Evolutionary conservation across 2,329 filamentous ascomycete species (phyloP).

Genomic region (Talaromyces sp.): DNA sequence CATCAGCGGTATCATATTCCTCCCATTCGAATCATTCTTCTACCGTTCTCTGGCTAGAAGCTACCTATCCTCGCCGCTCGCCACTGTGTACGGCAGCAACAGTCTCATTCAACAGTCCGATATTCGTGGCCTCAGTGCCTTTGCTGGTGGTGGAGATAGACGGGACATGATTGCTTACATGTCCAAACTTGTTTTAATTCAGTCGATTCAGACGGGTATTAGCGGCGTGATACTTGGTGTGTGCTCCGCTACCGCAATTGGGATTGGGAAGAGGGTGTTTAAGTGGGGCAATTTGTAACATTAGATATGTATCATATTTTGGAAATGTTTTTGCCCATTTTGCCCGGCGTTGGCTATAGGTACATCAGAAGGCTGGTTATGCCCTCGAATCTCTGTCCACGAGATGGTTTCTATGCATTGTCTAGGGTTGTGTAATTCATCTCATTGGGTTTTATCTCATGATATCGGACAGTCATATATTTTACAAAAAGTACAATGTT

Average conservation of each 20-base stretch:
- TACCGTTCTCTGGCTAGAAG: conserved; percentile 41
- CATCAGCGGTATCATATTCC: conserved; percentile 39
- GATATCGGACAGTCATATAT: background rate
- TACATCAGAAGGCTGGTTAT: background rate
- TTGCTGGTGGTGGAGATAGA: conserved; percentile 37
- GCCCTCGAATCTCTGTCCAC: background rate
- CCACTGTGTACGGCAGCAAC: conserved; percentile 22
- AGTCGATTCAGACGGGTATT: conserved; percentile 38
- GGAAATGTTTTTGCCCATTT: background rate
- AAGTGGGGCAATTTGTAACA: conserved; percentile 37
- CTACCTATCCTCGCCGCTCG: conserved; percentile 34
- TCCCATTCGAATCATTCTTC: conserved; percentile 43
- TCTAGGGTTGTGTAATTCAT: background rate
- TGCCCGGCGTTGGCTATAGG: background rate
- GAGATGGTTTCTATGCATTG: background rate
- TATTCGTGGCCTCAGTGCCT: conserved; percentile 33
- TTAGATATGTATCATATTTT: background rate
- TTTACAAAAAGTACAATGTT: conserved; percentile 5
- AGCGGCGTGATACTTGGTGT: conserved; percentile 41
- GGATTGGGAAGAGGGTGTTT: conserved; percentile 41
- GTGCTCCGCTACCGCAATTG: conserved; percentile 38
- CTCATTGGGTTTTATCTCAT: background rate
- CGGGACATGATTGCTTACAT: conserved; percentile 36
- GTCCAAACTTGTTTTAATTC: conserved; percentile 38
- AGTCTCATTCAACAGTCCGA: conserved; percentile 27